Conservation (phyloP, 78 protist species). For the Creolimax fragrantissima region DNA sequence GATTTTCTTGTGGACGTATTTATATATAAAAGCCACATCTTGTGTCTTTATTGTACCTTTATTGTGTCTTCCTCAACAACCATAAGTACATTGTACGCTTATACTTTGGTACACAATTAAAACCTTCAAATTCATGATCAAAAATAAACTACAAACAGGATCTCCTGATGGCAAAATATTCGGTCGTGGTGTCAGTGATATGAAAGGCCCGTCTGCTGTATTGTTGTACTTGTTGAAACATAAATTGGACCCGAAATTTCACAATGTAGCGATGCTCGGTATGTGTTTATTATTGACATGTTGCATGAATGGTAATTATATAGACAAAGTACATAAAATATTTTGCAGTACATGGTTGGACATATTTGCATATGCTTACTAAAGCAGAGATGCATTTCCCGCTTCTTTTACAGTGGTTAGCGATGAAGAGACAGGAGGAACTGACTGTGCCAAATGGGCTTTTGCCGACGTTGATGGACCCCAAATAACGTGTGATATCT, state of each 20-base stretch:
- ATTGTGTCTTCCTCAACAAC: too few species aligned
- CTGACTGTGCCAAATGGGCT: constrained; percentile 9
- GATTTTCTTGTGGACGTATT: too few species aligned
- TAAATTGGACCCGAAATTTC: background rate
- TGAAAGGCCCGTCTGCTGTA: constrained; percentile 6
- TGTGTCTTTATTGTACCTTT: too few species aligned
- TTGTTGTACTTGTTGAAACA: background rate
- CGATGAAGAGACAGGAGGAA: constrained; percentile 30
- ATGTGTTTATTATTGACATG: background rate
- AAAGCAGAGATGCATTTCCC: too few species aligned
- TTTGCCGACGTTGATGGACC: constrained; percentile 17
- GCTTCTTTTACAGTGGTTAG: constrained; percentile 29
- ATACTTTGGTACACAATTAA: too few species aligned
- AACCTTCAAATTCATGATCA: too few species aligned
- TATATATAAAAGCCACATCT: too few species aligned
- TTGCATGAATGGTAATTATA: background rate
- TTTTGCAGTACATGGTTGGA: background rate
- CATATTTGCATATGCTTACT: background rate
- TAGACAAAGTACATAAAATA: background rate
- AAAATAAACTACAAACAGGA: background rate
- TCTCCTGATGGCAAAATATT: background rate
- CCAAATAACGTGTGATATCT: background rate
- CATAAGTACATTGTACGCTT: too few species aligned
- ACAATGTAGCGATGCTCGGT: constrained; percentile 1
- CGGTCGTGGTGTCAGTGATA: constrained; percentile 19